These are phyloP conservation scores for Mucor ambiguus DNA, from an alignment of 371 early-diverging fungal species.

Conservation along the genomic window DNA sequence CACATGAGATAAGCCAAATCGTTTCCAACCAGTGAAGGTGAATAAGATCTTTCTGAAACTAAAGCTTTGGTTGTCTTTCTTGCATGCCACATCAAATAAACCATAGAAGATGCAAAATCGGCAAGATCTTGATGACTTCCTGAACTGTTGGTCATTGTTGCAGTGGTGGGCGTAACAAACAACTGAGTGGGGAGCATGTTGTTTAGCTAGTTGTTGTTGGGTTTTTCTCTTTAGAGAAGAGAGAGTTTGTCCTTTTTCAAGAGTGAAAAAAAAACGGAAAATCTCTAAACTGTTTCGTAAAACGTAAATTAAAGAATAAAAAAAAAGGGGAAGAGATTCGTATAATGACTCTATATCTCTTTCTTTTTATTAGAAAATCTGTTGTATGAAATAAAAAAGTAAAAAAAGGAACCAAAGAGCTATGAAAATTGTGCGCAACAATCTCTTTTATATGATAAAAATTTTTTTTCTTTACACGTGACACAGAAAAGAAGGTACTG, in stretches of 20 bases:
- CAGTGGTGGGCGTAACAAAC: conserved; percentile 9
- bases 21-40: conserved; percentile 13
- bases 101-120: conserved; percentile 65
- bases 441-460: conserved; percentile 8
- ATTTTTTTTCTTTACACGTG: conserved; percentile 9
- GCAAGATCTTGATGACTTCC: conserved; percentile 35
- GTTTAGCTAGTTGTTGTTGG: conserved; percentile 4
- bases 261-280: conserved; percentile 18
- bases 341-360: conserved; percentile 9
- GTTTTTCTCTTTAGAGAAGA: conserved; percentile 12
- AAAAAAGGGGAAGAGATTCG: conserved; percentile 13
- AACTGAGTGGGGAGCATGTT: conserved; percentile 14
- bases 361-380: neutral
- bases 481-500: neutral
- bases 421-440: neutral
- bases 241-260: conserved; percentile 11
- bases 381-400: conserved; percentile 6
- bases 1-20: conserved; percentile 25
- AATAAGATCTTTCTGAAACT: conserved; percentile 10
- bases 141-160: conserved; percentile 7
- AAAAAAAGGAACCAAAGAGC: conserved; percentile 9
- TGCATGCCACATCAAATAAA: conserved; percentile 68
- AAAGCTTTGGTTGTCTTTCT: conserved; percentile 30
- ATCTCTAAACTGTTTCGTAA: conserved; percentile 1
- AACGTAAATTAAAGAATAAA: conserved; percentile 7